These are phyloP conservation scores for Saturnispora kantuleensis DNA, from an alignment of 805 yeast species.

Conservation along the genomic window DNA sequence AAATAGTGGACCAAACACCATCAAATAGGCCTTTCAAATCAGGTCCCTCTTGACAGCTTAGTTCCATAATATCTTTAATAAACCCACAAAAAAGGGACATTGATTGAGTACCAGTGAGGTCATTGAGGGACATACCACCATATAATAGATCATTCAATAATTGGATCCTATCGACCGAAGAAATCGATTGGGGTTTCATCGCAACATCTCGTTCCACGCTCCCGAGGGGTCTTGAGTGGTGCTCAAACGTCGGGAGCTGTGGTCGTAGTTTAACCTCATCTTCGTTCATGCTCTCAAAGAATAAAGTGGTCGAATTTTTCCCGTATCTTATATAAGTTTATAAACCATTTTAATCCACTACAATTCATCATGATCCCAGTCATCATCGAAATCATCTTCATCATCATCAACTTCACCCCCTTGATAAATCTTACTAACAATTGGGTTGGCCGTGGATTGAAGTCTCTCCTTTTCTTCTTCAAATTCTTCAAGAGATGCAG, in stretches of 20 bases:
- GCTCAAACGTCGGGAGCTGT: constrained; percentile 19
- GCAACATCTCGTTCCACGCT: constrained; percentile 3
- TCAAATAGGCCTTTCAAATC: constrained; percentile 2
- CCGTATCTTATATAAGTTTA: constrained; percentile 6
- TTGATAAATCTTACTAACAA: constrained; percentile 71
- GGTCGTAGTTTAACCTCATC: constrained; percentile 10
- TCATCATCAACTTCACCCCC: constrained; percentile 38
- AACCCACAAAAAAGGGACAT: constrained; percentile 22
- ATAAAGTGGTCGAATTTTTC: not conserved
- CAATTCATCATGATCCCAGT: constrained; percentile 64
- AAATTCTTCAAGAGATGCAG: constrained; percentile 86
- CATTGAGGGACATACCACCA: constrained; percentile 14
- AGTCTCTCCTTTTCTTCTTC: constrained; percentile 84
- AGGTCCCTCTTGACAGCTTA: constrained; percentile 7
- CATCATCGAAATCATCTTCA: constrained; percentile 45
- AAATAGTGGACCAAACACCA: not conserved
- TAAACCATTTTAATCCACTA: constrained; percentile 14
- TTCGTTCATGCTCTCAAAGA: constrained; percentile 1
- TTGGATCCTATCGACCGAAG: constrained; percentile 25
- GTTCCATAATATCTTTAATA: constrained; percentile 18
- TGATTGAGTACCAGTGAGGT: constrained; percentile 22
- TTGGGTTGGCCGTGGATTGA: constrained; percentile 79
- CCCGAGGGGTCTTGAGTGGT: constrained; percentile 2
- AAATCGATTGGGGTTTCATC: not conserved
- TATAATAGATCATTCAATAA: constrained; percentile 19